A percentile compares a stretch with the other conserved stretches of the same genome.
Conservation (phyloP, 2,329 filamentous ascomycete genomes). For the Colletotrichum orchidophilum region DNA sequence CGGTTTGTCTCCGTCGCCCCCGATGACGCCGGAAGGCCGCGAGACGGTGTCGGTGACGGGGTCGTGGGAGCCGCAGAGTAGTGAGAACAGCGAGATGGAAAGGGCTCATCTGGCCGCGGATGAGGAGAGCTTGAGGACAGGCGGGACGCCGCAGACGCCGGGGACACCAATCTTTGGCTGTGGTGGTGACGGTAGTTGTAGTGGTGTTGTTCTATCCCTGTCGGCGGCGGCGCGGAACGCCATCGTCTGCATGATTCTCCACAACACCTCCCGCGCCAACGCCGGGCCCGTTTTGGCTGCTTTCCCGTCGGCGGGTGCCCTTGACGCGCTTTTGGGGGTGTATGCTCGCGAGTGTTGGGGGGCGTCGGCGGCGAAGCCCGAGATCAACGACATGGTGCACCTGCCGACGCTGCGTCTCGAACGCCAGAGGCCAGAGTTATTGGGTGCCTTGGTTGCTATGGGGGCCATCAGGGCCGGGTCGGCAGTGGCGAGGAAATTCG, state of each 20-base stretch:
- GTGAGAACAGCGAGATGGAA: slow-evolving; percentile 4
- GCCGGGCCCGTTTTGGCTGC: background rate
- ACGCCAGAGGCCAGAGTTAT: background rate
- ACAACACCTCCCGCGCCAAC: background rate
- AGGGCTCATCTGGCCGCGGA: background rate
- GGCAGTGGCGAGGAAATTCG: background rate
- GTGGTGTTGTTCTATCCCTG: background rate
- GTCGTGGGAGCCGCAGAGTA: background rate
- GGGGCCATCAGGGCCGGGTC: background rate
- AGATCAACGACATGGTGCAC: slow-evolving; percentile 2
- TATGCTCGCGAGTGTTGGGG: background rate
- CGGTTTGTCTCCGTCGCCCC: background rate
- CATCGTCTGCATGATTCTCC: slow-evolving; percentile 9
- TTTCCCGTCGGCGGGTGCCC: background rate
- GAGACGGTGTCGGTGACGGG: background rate
- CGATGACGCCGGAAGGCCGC: background rate
- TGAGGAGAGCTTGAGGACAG: background rate
- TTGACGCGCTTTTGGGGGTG: background rate
- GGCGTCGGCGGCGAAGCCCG: background rate
- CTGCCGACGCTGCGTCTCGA: background rate
- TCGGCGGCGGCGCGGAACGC: background rate
- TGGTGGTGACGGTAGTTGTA: background rate
- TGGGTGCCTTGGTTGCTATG: background rate
- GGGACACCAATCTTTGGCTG: too few species aligned
- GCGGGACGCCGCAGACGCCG: background rate